A percentile compares a stretch with the other conserved stretches of the same genome.
These are phyloP conservation scores for Diospyros kaki DNA, from an alignment of 148 eudicot genomes.

Conservation along the genomic window DNA sequence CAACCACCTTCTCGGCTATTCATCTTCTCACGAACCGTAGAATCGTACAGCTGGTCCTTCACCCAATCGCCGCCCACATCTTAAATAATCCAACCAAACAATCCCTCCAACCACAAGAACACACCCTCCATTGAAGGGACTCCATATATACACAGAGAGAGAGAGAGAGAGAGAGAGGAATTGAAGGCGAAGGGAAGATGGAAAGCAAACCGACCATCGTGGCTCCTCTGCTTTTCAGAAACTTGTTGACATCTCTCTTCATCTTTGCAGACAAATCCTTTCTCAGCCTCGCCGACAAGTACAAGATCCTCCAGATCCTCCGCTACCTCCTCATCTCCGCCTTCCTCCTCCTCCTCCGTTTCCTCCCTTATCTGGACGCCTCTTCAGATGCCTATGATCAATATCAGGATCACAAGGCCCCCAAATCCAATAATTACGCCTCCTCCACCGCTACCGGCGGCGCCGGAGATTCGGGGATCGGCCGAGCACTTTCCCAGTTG, in stretches of 20 bases:
- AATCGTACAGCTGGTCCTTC: too few species aligned
- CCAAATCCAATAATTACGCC: neutral
- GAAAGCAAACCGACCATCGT: slow-evolving; percentile 25
- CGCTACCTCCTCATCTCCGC: slow-evolving; percentile 28
- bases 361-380: slow-evolving; percentile 15
- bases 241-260: slow-evolving; percentile 34
- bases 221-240: slow-evolving; percentile 35
- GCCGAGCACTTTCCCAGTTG: slow-evolving; percentile 62
- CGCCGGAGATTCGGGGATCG: slow-evolving; percentile 36
- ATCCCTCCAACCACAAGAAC: too few species aligned
- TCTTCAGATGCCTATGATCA: neutral
- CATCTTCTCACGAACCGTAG: too few species aligned
- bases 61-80: too few species aligned
- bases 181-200: slow-evolving; percentile 3
- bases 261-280: slow-evolving; percentile 33
- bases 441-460: neutral
- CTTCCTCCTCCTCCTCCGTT: slow-evolving; percentile 33
- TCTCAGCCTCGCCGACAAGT: slow-evolving; percentile 15
- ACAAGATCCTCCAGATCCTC: slow-evolving; percentile 37
- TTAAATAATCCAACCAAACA: too few species aligned
- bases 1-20: too few species aligned
- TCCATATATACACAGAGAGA: neutral
- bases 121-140: too few species aligned
- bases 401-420: neutral
- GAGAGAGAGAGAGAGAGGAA: slow-evolving; percentile 7